Evolutionary conservation across 179 eudicot genomes (phyloP).

Genomic region (Actinidia arguta): DNA sequence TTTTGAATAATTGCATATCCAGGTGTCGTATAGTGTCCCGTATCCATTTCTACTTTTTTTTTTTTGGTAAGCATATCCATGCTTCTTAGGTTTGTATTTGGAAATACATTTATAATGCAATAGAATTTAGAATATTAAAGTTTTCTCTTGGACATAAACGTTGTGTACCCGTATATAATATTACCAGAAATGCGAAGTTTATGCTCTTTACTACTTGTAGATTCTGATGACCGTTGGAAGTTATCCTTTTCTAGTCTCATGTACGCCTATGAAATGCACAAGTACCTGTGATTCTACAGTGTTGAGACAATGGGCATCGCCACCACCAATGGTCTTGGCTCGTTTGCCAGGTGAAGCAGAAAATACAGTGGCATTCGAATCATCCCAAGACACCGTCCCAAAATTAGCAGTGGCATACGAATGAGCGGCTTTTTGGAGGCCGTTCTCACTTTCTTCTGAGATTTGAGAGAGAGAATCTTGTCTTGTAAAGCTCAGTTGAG

Average conservation of each 20-base stretch:
- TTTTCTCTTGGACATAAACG: no score
- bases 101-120: no score
- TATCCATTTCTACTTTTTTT: no score
- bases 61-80: no score
- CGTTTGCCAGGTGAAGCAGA: slow-evolving; percentile 45
- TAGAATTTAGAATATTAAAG: no score
- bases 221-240: not conserved
- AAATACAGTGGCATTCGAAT: slow-evolving; percentile 40
- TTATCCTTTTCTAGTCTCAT: not conserved
- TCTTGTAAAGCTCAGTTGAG: slow-evolving; percentile 73
- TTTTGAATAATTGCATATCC: no score
- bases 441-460: slow-evolving; percentile 49
- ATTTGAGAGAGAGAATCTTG: slow-evolving; percentile 72
- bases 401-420: slow-evolving; percentile 39
- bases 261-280: not conserved
- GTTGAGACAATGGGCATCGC: slow-evolving; percentile 35
- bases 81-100: no score
- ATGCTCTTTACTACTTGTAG: not conserved
- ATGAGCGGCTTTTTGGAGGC: slow-evolving; percentile 30
- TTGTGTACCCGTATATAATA: no score
- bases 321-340: slow-evolving; percentile 37
- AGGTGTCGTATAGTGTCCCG: no score
- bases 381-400: slow-evolving; percentile 58
- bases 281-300: slow-evolving; percentile 61
- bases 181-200: not conserved